Conservation (phyloP, 305 asterid genomes). For the Andrographis paniculata region DNA sequence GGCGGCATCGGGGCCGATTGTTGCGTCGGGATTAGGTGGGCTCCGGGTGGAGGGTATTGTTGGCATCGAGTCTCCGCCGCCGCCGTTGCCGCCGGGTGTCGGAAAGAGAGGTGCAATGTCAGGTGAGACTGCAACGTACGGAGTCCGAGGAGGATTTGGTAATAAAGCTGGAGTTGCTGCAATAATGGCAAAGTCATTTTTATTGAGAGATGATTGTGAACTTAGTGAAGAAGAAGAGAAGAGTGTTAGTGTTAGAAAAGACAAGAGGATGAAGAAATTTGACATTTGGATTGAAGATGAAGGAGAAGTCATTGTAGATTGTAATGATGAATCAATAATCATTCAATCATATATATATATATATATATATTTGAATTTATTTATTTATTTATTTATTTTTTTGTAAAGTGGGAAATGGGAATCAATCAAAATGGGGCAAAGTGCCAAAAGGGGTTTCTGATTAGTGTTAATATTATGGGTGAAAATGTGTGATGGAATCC, state of each 20-base stretch:
- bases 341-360: too few species aligned
- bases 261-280: conserved; percentile 9
- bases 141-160: conserved; percentile 44
- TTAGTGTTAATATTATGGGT: conserved; percentile 28
- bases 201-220: too few species aligned
- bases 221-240: too few species aligned
- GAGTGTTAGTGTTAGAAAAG: conserved; percentile 14
- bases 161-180: conserved; percentile 44
- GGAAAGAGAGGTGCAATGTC: conserved; percentile 77
- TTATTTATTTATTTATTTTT: too few species aligned
- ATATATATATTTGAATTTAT: too few species aligned
- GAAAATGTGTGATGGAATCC: conserved; percentile 26
- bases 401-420: too few species aligned
- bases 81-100: conserved; percentile 39
- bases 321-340: conserved; percentile 35
- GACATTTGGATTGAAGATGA: too few species aligned
- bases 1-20: conserved; percentile 42
- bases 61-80: too few species aligned
- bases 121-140: conserved; percentile 40
- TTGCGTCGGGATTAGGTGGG: conserved; percentile 47
- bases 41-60: conserved; percentile 68
- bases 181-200: too few species aligned
- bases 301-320: too few species aligned
- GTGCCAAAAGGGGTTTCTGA: conserved; percentile 22
- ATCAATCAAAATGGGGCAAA: conserved; percentile 32